Conservation (phyloP, 129 eudicot genomes). For the Helianthus tuberosus region DNA sequence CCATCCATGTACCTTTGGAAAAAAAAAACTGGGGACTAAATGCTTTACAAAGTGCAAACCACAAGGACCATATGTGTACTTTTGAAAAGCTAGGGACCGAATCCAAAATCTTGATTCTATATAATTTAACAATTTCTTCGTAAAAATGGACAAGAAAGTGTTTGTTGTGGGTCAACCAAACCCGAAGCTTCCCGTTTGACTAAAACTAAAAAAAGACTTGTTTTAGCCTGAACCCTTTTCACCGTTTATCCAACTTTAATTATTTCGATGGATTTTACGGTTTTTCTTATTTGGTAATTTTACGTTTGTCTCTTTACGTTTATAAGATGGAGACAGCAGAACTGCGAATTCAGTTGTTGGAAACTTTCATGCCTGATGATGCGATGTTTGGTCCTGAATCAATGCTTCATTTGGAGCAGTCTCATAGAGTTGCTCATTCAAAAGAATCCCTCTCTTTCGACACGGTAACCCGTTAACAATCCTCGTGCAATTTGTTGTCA, state of each 20-base stretch:
- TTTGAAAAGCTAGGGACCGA: too few relatives aligned
- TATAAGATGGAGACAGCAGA: conserved; percentile 70
- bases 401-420: conserved; percentile 58
- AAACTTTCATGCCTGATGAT: conserved; percentile 80
- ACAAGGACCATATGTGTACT: too few relatives aligned
- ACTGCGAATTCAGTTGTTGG: conserved; percentile 60
- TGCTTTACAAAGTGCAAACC: too few relatives aligned
- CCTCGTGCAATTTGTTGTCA: not conserved
- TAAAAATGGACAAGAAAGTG: not conserved
- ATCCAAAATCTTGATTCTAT: too few relatives aligned
- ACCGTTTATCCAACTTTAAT: not conserved
- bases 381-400: conserved; percentile 72
- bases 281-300: not conserved
- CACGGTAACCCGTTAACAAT: conserved; percentile 48
- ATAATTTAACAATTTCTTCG: not conserved
- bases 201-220: not conserved
- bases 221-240: not conserved
- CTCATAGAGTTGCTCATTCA: conserved; percentile 52
- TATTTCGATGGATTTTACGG: not conserved
- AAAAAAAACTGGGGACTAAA: too few relatives aligned
- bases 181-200: not conserved
- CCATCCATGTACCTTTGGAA: too few relatives aligned
- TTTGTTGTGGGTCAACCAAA: not conserved
- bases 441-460: conserved; percentile 79
- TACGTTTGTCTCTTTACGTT: conserved; percentile 6